Evolutionary conservation across 805 yeast genomes (phyloP).

Genomic region (Sugiyamaella valdiviana): DNA sequence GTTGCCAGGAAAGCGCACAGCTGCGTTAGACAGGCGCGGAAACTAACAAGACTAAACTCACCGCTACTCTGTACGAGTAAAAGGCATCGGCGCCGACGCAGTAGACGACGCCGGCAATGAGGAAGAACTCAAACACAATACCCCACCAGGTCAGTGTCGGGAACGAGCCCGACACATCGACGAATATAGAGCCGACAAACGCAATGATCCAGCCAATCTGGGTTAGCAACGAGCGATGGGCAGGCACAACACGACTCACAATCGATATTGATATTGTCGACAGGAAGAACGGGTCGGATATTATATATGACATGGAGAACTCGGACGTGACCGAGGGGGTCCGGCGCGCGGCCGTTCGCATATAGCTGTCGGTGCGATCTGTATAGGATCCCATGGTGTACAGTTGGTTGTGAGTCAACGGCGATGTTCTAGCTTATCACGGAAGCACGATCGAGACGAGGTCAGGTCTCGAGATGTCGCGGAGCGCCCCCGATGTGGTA

Average conservation of each 20-base stretch:
- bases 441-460: no score
- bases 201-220: slow-evolving; percentile 80
- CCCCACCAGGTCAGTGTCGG: slow-evolving; percentile 98
- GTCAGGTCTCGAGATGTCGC: no score
- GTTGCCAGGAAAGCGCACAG: slow-evolving; percentile 54
- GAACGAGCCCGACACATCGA: slow-evolving; percentile 36
- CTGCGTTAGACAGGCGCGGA: not conserved
- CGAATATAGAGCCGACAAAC: slow-evolving; percentile 74
- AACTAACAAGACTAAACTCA: not conserved
- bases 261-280: slow-evolving; percentile 68
- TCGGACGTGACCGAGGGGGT: not conserved
- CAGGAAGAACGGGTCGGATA: slow-evolving; percentile 83
- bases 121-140: slow-evolving; percentile 64
- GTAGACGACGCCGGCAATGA: slow-evolving; percentile 48
- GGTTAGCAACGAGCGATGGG: slow-evolving; percentile 15
- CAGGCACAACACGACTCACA: slow-evolving; percentile 14
- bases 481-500: no score
- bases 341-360: slow-evolving; percentile 6
- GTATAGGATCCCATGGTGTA: slow-evolving; percentile 8
- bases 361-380: slow-evolving; percentile 10
- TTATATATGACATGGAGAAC: slow-evolving; percentile 28
- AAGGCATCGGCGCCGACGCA: slow-evolving; percentile 55
- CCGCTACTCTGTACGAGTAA: slow-evolving; percentile 53
- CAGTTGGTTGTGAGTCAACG: no score
- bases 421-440: no score